Conservation (phyloP, 129 eudicot species). For the Silybum marianum region DNA sequence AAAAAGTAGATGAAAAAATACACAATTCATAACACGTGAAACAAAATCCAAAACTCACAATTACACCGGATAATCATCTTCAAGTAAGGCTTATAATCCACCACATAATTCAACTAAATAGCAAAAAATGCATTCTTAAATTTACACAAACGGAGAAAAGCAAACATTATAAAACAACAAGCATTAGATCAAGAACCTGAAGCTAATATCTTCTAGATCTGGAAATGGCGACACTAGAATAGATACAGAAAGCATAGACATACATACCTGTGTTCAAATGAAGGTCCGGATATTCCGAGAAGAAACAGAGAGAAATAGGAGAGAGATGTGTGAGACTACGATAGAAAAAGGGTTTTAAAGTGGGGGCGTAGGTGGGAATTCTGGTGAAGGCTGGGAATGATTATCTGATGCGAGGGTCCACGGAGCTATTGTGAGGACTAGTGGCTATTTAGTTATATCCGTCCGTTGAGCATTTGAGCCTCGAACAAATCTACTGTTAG, state of each 20-base stretch:
- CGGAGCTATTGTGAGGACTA: background rate
- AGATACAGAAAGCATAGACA: constrained; percentile 14
- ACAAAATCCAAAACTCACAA: constrained; percentile 5
- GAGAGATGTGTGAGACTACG: background rate
- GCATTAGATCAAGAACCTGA: constrained; percentile 1
- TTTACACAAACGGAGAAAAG: background rate
- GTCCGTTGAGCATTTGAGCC: constrained; percentile 22
- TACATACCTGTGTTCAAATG: constrained; percentile 6
- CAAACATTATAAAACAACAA: background rate
- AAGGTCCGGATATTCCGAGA: constrained; percentile 2
- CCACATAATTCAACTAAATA: constrained; percentile 1
- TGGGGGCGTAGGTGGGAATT: background rate
- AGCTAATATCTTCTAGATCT: background rate
- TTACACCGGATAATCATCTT: constrained; percentile 12
- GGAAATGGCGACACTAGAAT: background rate
- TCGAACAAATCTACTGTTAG: constrained; percentile 27
- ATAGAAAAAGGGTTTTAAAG: background rate
- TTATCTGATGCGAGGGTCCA: constrained; percentile 17
- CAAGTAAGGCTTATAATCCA: background rate
- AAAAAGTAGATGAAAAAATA: background rate
- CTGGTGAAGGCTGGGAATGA: background rate
- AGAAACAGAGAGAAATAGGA: constrained; percentile 19
- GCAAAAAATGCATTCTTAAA: background rate
- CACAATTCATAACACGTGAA: constrained; percentile 3
- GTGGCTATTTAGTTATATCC: constrained; percentile 24